These are phyloP conservation scores for Epicoccum nigrum DNA, from an alignment of 2,329 filamentous ascomycete species.

Conservation along the genomic window DNA sequence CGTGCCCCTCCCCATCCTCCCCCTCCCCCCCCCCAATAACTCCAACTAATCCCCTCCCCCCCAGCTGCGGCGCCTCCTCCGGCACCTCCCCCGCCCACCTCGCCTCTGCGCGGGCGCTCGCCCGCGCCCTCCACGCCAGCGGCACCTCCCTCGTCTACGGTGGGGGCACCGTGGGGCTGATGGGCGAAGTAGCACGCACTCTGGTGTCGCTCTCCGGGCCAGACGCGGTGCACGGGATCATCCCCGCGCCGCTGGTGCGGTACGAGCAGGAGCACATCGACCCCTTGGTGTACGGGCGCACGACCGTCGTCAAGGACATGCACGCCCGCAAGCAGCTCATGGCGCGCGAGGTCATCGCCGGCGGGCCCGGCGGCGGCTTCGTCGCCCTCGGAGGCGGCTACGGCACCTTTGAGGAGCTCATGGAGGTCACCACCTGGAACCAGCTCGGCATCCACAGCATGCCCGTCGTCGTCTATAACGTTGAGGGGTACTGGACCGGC, in stretches of 20 bases:
- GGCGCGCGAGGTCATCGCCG: conserved; percentile 83
- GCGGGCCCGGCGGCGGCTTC: conserved; percentile 85
- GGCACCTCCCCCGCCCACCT: conserved; percentile 78
- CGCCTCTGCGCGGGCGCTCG: conserved; percentile 77
- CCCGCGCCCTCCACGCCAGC: conserved; percentile 72
- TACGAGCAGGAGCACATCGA: conserved; percentile 73
- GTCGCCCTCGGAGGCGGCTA: conserved; percentile 88
- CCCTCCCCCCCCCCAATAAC: neutral
- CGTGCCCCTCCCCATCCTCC: neutral
- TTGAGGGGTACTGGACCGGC: conserved; percentile 91
- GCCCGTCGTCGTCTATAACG: conserved; percentile 78
- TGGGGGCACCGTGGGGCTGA: conserved; percentile 90
- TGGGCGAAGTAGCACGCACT: conserved; percentile 90
- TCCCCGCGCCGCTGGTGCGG: conserved; percentile 81
- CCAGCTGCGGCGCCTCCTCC: conserved; percentile 77
- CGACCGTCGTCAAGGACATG: conserved; percentile 93
- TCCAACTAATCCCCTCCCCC: conserved; percentile 21
- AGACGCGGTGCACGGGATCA: conserved; percentile 86
- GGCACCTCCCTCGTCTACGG: conserved; percentile 90
- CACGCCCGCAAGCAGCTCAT: conserved; percentile 94
- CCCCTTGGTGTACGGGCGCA: conserved; percentile 73
- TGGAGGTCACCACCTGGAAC: conserved; percentile 92
- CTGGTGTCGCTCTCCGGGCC: conserved; percentile 84
- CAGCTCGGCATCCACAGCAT: conserved; percentile 89
- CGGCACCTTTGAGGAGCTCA: conserved; percentile 94